These are phyloP conservation scores for Ascochyta pisi DNA, from an alignment of 2,329 filamentous ascomycete species.

Conservation along the genomic window DNA sequence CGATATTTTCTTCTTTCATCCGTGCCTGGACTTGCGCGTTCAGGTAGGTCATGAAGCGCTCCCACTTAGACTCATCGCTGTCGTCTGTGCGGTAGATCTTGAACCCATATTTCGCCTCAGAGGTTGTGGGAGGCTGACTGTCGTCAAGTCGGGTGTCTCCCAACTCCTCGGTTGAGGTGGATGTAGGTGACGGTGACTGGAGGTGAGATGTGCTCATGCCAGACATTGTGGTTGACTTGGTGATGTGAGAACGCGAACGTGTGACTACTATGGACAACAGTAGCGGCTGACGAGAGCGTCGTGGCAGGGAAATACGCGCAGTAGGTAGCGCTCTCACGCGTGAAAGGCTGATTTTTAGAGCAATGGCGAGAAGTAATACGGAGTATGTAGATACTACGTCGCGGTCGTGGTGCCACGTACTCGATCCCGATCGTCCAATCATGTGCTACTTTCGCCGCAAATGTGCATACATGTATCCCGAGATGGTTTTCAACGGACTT, in stretches of 20 bases:
- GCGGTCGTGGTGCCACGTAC: slow-evolving; percentile 3
- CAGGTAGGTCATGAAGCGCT: slow-evolving; percentile 18
- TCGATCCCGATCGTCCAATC: slow-evolving; percentile 6
- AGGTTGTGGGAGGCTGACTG: slow-evolving; percentile 2
- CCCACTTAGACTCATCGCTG: slow-evolving; percentile 12
- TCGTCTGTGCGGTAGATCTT: slow-evolving; percentile 19
- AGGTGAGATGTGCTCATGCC: slow-evolving; percentile 4
- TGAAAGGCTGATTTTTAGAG: slow-evolving; percentile 8
- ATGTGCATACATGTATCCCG: not conserved
- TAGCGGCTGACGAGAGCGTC: not conserved
- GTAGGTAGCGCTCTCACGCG: slow-evolving; percentile 3
- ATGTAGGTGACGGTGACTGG: not conserved
- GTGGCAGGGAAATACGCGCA: not conserved
- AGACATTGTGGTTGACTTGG: slow-evolving; percentile 10
- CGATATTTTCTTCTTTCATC: slow-evolving; percentile 7
- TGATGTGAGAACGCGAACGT: slow-evolving; percentile 6
- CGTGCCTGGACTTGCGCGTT: slow-evolving; percentile 6
- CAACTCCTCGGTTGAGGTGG: not conserved
- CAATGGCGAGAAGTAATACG: slow-evolving; percentile 8
- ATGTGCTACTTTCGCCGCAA: slow-evolving; percentile 1
- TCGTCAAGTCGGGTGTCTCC: slow-evolving; percentile 1
- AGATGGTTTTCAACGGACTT: slow-evolving; percentile 6
- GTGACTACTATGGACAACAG: slow-evolving; percentile 1
- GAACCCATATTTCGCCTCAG: slow-evolving; percentile 14
- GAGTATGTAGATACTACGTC: slow-evolving; percentile 7